Evolutionary conservation across 345 rosid species (phyloP).

Genomic region (Aquilaria malaccensis): DNA sequence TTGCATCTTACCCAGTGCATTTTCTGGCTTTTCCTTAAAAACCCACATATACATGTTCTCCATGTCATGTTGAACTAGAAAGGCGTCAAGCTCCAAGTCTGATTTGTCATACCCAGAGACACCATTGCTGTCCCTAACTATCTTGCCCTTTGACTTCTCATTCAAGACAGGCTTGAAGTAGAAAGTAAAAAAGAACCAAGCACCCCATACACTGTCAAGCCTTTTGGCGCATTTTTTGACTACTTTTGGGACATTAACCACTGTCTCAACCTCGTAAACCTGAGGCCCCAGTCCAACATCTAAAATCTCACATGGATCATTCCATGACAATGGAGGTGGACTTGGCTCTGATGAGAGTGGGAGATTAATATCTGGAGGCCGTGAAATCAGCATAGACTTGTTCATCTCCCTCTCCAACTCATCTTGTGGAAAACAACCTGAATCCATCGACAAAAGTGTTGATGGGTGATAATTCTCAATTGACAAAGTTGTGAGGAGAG

Average conservation of each 20-base stretch:
- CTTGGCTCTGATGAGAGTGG: constrained; percentile 57
- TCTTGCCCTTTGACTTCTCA: constrained; percentile 55
- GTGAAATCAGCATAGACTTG: constrained; percentile 38
- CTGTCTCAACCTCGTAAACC: constrained; percentile 49
- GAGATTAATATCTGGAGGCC: constrained; percentile 70
- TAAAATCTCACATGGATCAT: constrained; percentile 52
- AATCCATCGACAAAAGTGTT: constrained; percentile 67
- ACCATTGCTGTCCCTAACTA: constrained; percentile 47
- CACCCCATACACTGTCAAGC: constrained; percentile 73
- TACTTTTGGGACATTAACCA: constrained; percentile 46
- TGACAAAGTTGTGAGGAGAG: constrained; percentile 44
- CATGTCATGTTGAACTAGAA: constrained; percentile 81
- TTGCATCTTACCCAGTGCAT: constrained; percentile 80
- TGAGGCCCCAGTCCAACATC: constrained; percentile 60
- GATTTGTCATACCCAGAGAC: constrained; percentile 64
- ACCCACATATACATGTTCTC: constrained; percentile 86
- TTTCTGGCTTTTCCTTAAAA: constrained; percentile 71
- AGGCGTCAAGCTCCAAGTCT: constrained; percentile 64
- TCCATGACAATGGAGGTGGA: constrained; percentile 49
- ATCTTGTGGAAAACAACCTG: constrained; percentile 48
- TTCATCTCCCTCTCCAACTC: constrained; percentile 57
- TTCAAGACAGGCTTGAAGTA: constrained; percentile 72
- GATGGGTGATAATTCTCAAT: constrained; percentile 76
- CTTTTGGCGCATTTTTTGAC: constrained; percentile 56
- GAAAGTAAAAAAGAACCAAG: constrained; percentile 73